A percentile compares a stretch with the other conserved stretches of the same genome.
Evolutionary conservation across 768 basidiomycete species (phyloP).

Genomic region (Xerocomellus dryophilus): DNA sequence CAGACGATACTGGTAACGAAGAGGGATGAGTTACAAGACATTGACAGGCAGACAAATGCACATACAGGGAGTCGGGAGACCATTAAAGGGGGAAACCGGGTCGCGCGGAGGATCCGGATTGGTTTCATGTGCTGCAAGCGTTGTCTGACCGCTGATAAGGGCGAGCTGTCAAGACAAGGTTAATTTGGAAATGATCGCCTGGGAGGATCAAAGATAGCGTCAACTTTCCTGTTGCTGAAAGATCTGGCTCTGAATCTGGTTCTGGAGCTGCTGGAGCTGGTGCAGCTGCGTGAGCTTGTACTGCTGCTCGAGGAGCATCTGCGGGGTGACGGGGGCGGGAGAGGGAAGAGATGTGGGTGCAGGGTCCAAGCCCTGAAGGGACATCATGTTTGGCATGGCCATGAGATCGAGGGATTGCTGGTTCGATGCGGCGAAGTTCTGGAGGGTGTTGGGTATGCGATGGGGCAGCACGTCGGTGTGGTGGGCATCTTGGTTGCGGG

Average conservation of each 20-base stretch:
- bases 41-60: constrained; percentile 13
- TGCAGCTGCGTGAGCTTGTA: constrained; percentile 76
- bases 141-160: constrained; percentile 51
- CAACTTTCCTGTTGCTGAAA: constrained; percentile 81
- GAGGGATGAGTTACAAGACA: constrained; percentile 12
- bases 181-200: constrained; percentile 9
- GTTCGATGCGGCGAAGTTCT: constrained; percentile 9
- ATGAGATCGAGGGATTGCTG: constrained; percentile 46
- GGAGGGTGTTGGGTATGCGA: constrained; percentile 8
- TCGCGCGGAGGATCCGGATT: constrained; percentile 36
- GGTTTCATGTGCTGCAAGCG: constrained; percentile 36
- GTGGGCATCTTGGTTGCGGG: constrained; percentile 27
- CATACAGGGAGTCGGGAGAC: constrained; percentile 69
- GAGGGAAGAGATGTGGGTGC: constrained; percentile 11
- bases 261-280: constrained; percentile 73
- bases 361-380: constrained; percentile 44
- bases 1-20: constrained; percentile 49
- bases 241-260: constrained; percentile 83
- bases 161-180: constrained; percentile 49
- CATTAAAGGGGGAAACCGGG: constrained; percentile 40
- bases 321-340: constrained; percentile 36
- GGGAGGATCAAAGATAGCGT: constrained; percentile 2
- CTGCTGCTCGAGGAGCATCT: constrained; percentile 68
- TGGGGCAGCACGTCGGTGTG: constrained; percentile 17
- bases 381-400: constrained; percentile 46